These are phyloP conservation scores for Rhizopogon vinicolor DNA, from an alignment of 768 basidiomycete genomes.

Conservation along the genomic window DNA sequence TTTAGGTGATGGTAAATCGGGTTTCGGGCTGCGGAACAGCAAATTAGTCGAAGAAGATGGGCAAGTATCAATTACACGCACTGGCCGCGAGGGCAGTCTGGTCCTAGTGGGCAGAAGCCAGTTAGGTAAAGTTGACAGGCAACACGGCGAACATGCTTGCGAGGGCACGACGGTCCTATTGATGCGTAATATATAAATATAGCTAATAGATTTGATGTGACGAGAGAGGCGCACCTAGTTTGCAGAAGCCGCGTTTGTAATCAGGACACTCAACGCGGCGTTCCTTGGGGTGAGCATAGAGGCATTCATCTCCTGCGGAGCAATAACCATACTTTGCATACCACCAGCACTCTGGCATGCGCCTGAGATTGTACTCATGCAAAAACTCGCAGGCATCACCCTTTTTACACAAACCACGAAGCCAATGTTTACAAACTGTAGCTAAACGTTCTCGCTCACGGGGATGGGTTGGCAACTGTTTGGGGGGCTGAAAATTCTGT, in stretches of 20 bases:
- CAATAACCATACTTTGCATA: slow-evolving; percentile 98
- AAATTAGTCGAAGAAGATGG: slow-evolving; percentile 6
- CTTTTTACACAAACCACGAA: slow-evolving; percentile 97
- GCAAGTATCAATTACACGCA: slow-evolving; percentile 37
- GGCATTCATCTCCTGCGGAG: slow-evolving; percentile 93
- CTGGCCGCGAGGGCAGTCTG: slow-evolving; percentile 88
- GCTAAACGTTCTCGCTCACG: slow-evolving; percentile 78
- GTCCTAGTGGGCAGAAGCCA: slow-evolving; percentile 89
- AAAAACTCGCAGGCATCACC: slow-evolving; percentile 97
- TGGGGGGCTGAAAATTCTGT: slow-evolving; percentile 87
- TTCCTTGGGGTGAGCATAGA: slow-evolving; percentile 94
- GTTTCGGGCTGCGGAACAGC: slow-evolving; percentile 60
- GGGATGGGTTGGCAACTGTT: slow-evolving; percentile 76
- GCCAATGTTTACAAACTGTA: slow-evolving; percentile 99
- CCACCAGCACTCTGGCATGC: slow-evolving; percentile 99
- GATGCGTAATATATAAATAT: slow-evolving; percentile 6
- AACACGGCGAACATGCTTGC: slow-evolving; percentile 90
- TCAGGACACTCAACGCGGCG: slow-evolving; percentile 91
- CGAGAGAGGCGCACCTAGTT: slow-evolving; percentile 59
- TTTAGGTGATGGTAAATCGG: slow-evolving; percentile 59
- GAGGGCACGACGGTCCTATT: slow-evolving; percentile 79
- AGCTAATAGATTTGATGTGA: slow-evolving; percentile 4
- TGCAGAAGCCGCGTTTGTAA: slow-evolving; percentile 94
- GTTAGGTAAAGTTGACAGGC: slow-evolving; percentile 88
- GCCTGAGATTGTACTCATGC: slow-evolving; percentile 96